Evolutionary conservation across 352 stramenopile genomes (phyloP).

Genomic region (Lagenidium sp.): DNA sequence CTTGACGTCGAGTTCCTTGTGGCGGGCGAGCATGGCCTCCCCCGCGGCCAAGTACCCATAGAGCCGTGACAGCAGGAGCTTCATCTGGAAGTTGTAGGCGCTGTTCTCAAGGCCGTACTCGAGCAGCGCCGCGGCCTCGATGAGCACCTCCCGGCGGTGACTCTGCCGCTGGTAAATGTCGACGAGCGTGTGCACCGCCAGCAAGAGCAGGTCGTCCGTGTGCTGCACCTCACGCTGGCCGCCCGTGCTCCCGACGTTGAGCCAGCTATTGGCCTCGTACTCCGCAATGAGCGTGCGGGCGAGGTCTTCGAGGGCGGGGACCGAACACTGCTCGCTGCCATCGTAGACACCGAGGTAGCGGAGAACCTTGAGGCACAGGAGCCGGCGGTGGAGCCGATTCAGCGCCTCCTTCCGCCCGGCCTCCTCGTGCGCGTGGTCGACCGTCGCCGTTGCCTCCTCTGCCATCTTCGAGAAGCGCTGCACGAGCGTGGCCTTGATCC

Average conservation of each 20-base stretch:
- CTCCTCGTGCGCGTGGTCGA: constrained; percentile 9
- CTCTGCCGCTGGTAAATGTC: constrained; percentile 48
- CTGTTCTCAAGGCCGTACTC: constrained; percentile 74
- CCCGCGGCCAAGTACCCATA: constrained; percentile 69
- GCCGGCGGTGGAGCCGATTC: constrained; percentile 31
- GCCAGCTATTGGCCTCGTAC: constrained; percentile 61
- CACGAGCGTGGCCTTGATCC: constrained; percentile 31
- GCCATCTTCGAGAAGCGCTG: constrained; percentile 22
- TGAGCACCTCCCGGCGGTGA: constrained; percentile 26
- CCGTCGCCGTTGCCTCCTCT: constrained; percentile 1
- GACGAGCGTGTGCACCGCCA: constrained; percentile 58
- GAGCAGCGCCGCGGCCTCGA: constrained; percentile 45
- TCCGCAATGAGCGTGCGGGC: constrained; percentile 44
- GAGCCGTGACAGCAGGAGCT: constrained; percentile 71
- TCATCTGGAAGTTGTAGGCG: constrained; percentile 88
- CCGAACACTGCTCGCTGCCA: constrained; percentile 7
- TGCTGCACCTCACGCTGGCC: constrained; percentile 79
- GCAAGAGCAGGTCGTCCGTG: constrained; percentile 74
- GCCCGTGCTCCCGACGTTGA: constrained; percentile 59
- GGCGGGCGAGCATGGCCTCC: constrained; percentile 48
- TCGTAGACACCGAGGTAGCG: constrained; percentile 57
- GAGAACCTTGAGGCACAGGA: constrained; percentile 62
- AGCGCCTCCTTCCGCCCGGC: constrained; percentile 33
- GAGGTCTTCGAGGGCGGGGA: constrained; percentile 29
- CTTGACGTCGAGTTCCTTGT: constrained; percentile 78